These are phyloP conservation scores for Zygotorulaspora danielsina DNA, from an alignment of 805 yeast species.

Conservation along the genomic window DNA sequence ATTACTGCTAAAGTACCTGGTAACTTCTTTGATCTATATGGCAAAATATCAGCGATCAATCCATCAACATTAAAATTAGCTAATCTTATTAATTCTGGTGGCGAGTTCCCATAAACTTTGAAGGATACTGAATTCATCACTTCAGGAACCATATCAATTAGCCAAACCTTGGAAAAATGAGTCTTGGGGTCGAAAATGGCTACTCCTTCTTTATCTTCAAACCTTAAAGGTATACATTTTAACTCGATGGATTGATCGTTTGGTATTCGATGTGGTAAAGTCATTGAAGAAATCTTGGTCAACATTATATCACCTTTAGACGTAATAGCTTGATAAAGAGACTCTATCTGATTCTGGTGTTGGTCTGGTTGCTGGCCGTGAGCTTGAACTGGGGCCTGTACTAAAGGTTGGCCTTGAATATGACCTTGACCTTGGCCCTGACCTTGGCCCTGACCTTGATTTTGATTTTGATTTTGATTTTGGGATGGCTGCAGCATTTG, in stretches of 20 bases:
- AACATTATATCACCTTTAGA: conserved; percentile 64
- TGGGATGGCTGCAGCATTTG: conserved; percentile 7
- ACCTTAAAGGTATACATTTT: conserved; percentile 28
- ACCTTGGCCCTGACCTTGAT: conserved; percentile 2
- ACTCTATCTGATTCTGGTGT: conserved; percentile 9
- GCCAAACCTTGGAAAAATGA: conserved; percentile 46
- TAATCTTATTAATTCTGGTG: conserved; percentile 21
- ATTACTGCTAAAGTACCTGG: conserved; percentile 19
- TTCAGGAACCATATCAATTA: conserved; percentile 33
- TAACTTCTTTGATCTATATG: conserved; percentile 10
- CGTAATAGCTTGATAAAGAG: conserved; percentile 33
- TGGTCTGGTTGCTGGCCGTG: conserved; percentile 12
- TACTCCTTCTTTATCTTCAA: conserved; percentile 57
- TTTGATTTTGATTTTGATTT: background rate
- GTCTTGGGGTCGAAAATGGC: conserved; percentile 46
- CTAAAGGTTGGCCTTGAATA: conserved; percentile 5
- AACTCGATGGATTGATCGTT: conserved; percentile 4
- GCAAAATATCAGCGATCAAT: conserved; percentile 10
- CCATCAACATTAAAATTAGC: conserved; percentile 11
- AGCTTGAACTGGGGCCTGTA: background rate
- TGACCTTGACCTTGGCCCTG: conserved; percentile 9
- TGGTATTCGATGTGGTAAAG: conserved; percentile 30
- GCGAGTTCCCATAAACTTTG: conserved; percentile 29
- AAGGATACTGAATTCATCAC: conserved; percentile 25
- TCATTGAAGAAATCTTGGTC: conserved; percentile 49